Percentiles rank a stretch among this genome's conserved stretches.
Evolutionary conservation across 768 basidiomycete species (phyloP).

Genomic region (Trametes maxima): DNA sequence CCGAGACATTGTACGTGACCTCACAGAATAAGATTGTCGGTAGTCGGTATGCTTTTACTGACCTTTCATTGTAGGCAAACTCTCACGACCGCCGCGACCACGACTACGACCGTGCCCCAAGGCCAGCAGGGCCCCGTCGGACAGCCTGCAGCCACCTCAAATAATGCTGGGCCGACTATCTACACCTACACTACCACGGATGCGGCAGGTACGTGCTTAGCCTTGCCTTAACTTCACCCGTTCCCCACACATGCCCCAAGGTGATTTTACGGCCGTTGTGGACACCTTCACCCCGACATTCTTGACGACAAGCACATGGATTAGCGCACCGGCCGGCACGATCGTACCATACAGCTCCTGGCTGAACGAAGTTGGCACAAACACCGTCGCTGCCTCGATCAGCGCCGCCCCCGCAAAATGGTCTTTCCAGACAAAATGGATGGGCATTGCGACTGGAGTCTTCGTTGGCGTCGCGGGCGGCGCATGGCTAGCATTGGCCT

Average conservation of each 20-base stretch:
- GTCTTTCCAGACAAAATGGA: conserved; percentile 9
- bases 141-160: conserved; percentile 33
- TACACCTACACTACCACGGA: conserved; percentile 40
- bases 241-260: conserved; percentile 11
- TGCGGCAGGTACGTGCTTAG: conserved; percentile 28
- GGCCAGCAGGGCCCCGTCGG: conserved; percentile 56
- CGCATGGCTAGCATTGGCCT: conserved; percentile 18
- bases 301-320: conserved; percentile 27
- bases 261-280: conserved; percentile 25
- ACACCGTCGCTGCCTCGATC: conserved; percentile 25
- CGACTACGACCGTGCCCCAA: conserved; percentile 18
- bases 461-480: conserved; percentile 17
- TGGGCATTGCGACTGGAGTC: conserved; percentile 2
- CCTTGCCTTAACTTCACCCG: background rate
- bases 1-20: conserved; percentile 45
- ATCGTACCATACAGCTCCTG: conserved; percentile 37
- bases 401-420: conserved; percentile 2
- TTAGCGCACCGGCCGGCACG: conserved; percentile 31
- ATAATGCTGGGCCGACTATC: conserved; percentile 23
- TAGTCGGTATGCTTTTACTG: conserved; percentile 15
- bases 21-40: no score
- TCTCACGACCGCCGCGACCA: conserved; percentile 14
- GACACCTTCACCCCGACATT: conserved; percentile 40
- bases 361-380: conserved; percentile 31
- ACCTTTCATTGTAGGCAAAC: conserved; percentile 23